Conservation (phyloP, 257 asterid genomes). For the Gentiana dahurica region DNA sequence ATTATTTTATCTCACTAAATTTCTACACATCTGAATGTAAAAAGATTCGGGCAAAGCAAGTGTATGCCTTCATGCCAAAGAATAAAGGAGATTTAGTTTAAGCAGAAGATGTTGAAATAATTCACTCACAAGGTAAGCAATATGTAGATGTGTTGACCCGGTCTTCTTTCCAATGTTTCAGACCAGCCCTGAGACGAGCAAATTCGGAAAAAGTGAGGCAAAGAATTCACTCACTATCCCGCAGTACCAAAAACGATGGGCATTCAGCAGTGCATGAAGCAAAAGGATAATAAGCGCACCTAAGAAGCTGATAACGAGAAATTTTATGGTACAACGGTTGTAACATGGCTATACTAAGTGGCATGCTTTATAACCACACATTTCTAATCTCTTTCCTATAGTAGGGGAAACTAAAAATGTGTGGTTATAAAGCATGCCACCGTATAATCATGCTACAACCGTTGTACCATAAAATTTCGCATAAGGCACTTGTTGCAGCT, state of each 20-base stretch:
- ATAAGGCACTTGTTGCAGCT: no score
- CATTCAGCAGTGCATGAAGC: not conserved
- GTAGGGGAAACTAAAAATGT: not conserved
- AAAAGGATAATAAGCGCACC: not conserved
- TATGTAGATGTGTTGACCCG: constrained; percentile 81
- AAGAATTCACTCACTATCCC: not conserved
- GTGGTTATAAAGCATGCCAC: not conserved
- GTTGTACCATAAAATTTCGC: no score
- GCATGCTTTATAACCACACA: no score
- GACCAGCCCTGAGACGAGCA: constrained; percentile 65
- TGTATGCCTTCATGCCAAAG: no score
- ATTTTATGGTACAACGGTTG: not conserved
- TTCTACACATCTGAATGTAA: no score
- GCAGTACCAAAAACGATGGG: not conserved
- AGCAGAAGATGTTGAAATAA: not conserved
- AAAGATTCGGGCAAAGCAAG: no score
- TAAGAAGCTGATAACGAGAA: not conserved
- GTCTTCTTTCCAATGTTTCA: constrained; percentile 67
- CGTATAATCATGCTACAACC: not conserved
- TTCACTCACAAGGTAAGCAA: constrained; percentile 83
- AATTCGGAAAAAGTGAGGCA: constrained; percentile 6
- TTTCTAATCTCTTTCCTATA: no score
- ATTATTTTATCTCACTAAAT: no score
- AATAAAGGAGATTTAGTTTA: no score
- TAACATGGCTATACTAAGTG: no score